Base-by-base conservation (phyloP, 202 grass and related monocot genomes). In the Panicum hallii region DNA sequence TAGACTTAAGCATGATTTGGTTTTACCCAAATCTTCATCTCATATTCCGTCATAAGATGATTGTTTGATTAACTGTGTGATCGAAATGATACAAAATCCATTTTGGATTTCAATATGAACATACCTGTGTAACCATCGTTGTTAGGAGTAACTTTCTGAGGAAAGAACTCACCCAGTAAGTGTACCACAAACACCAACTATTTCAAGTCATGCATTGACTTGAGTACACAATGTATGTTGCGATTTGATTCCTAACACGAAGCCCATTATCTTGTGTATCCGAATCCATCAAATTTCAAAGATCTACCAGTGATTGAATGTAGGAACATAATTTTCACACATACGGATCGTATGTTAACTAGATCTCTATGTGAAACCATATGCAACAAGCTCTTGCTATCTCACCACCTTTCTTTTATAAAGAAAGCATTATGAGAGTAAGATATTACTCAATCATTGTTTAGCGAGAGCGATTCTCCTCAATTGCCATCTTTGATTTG, bases 281-380 rank as follows among this genome's bases (percentile, higher is more conserved):
- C 10, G 4, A 61, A 61, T 61, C 10, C 11, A 28, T 26, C 57
- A 61, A 61, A 61, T 61, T 61, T 1, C 4, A 0, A 5, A 26
- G 22, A 61, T 69, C 57, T 28, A 7, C 3, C 10, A 26, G 28
- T 11, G 20, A 28, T 61, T 9, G 12, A 28, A 20, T 61, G 12
- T 61, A n/a, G 41, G 17, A 69, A 69, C 66, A n/a, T 45, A 5
- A 69, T 69, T 69, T 45, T 41, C 66, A 69, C 16, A 43, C n/a
- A 60, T 60, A 60, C n/a, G 2, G 0, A 9, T 0, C 2, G 8
- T 60, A 58, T 28, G 9, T 1, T 28, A 11, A 22, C n/a, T 61
- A 26, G 8, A 22, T 61, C 19, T 64, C 62, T 38, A 1, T 0
- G 1, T 16, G 23, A 62, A 12, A 12, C 10, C 58, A 28, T 30